phyloP scores from a whole-genome alignment of 352 stramenopile species.

The Pythium periplocum region DNA sequence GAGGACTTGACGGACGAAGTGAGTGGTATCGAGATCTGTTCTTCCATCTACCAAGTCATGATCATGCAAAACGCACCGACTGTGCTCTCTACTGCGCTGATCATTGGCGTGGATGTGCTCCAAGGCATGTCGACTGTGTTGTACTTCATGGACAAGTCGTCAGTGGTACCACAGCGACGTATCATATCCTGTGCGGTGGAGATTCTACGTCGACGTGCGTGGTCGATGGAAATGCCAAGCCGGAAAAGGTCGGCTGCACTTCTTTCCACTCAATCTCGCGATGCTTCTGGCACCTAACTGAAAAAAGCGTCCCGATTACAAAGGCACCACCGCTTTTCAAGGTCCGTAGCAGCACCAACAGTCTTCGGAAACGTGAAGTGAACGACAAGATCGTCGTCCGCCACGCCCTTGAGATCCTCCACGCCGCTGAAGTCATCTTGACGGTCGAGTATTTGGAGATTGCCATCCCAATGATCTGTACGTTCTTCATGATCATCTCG shows the following conservation, averaged over 20 bases:
- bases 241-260: no score
- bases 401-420: constrained; percentile 3
- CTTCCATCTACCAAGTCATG: constrained; percentile 22
- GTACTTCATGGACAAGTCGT: neutral
- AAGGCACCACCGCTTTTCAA: no score
- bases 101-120: constrained; percentile 17
- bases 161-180: neutral
- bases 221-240: no score
- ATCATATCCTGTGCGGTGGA: neutral
- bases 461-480: constrained; percentile 1
- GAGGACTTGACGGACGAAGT: constrained; percentile 17
- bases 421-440: constrained; percentile 8
- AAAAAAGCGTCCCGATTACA: no score
- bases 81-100: constrained; percentile 3
- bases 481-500: neutral
- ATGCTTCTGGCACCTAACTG: no score
- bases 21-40: constrained; percentile 15
- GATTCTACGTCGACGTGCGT: no score
- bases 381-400: neutral
- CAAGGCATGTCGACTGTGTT: constrained; percentile 3
- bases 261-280: no score
- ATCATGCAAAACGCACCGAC: constrained; percentile 17
- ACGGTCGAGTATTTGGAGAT: constrained; percentile 4
- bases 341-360: no score
- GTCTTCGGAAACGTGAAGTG: no score